Evolutionary conservation across 495 filamentous ascomycete genomes (phyloP).

Genomic region (Penicillium atrosanguineum): DNA sequence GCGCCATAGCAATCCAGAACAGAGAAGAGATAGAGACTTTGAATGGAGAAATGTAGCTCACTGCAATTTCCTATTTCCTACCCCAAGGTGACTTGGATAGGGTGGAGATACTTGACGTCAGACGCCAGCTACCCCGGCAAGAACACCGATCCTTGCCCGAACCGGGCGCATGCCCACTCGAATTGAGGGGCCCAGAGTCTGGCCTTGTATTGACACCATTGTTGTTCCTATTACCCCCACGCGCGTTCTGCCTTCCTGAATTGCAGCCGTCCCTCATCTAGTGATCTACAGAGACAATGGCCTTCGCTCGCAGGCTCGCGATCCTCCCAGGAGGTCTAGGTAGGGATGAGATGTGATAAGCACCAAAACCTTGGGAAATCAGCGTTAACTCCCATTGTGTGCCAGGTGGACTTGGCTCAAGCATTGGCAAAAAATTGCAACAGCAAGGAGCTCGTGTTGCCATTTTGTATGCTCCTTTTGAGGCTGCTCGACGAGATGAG

Average conservation of each 20-base stretch:
- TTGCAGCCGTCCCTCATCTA: not conserved
- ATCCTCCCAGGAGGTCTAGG: constrained; percentile 41
- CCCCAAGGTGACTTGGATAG: not conserved
- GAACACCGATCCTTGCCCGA: constrained; percentile 15
- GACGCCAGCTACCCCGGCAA: not conserved
- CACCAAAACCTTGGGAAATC: not conserved
- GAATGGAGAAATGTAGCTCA: not conserved
- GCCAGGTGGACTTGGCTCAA: constrained; percentile 39
- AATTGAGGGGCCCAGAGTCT: not conserved
- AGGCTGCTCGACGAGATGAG: constrained; percentile 34
- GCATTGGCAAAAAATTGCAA: constrained; percentile 37
- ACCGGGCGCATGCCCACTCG: not conserved
- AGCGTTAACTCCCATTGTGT: constrained; percentile 3
- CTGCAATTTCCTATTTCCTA: not conserved
- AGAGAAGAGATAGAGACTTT: too few species aligned
- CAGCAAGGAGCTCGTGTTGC: constrained; percentile 37
- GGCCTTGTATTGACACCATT: not conserved
- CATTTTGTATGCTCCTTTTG: constrained; percentile 43
- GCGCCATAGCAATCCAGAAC: too few species aligned
- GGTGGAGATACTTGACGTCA: constrained; percentile 12
- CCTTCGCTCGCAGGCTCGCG: constrained; percentile 33
- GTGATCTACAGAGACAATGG: constrained; percentile 20
- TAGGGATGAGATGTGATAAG: constrained; percentile 16
- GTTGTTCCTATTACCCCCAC: not conserved
- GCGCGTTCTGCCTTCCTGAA: not conserved